Evolutionary conservation across 768 basidiomycete species (phyloP).

Genomic region (Calocybe gangraenosa): DNA sequence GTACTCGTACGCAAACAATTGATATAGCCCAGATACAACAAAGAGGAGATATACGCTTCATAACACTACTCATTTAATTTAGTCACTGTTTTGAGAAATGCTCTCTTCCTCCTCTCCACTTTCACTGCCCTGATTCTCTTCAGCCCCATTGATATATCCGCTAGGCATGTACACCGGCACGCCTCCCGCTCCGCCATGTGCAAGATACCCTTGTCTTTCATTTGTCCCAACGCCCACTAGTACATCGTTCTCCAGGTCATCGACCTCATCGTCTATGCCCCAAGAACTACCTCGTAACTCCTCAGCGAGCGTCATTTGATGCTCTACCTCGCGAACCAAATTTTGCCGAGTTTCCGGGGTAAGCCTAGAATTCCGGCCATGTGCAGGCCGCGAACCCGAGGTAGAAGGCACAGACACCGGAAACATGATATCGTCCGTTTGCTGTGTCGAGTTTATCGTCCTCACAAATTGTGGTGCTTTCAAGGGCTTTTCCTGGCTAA

Average conservation of each 20-base stretch:
- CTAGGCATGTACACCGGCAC: conserved; percentile 66
- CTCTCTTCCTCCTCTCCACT: neutral
- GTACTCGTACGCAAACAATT: too few relatives aligned
- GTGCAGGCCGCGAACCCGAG: conserved; percentile 13
- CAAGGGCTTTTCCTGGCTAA: too few relatives aligned
- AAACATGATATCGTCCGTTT: too few relatives aligned
- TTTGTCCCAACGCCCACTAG: conserved; percentile 54
- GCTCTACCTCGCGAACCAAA: too few relatives aligned
- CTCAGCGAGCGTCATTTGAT: conserved; percentile 59
- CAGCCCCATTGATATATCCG: conserved; percentile 59
- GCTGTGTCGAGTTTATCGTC: too few relatives aligned
- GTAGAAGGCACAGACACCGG: too few relatives aligned
- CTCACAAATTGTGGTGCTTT: too few relatives aligned
- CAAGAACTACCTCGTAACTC: conserved; percentile 44
- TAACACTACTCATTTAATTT: too few relatives aligned
- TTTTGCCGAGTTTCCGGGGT: too few relatives aligned
- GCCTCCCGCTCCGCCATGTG: conserved; percentile 74
- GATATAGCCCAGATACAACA: too few relatives aligned
- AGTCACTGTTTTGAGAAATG: too few relatives aligned
- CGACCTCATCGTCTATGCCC: conserved; percentile 30
- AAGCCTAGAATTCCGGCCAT: conserved; percentile 12
- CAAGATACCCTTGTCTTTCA: conserved; percentile 57
- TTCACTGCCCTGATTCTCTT: conserved; percentile 20
- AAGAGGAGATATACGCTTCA: too few relatives aligned
- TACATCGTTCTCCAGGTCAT: conserved; percentile 46